A percentile compares a stretch with the other conserved stretches of the same genome.
Conservation (phyloP, 2,329 filamentous ascomycete genomes). For the Penicillium rolfsii region DNA sequence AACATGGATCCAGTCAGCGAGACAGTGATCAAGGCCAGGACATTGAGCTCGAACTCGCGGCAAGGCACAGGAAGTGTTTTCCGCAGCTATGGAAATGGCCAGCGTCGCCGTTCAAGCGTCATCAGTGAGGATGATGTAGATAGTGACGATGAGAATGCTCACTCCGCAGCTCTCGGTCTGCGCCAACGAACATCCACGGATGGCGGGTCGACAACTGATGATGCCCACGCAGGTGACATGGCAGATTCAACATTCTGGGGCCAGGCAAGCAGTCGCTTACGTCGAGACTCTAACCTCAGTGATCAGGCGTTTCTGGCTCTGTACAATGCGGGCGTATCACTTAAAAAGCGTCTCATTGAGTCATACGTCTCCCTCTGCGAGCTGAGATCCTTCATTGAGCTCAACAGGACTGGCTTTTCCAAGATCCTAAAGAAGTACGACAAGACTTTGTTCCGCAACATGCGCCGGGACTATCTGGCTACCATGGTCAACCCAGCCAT, state of each 20-base stretch:
- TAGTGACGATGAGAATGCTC: slow-evolving; percentile 63
- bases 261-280: slow-evolving; percentile 27
- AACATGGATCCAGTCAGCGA: slow-evolving; percentile 50
- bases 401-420: slow-evolving; percentile 94
- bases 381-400: slow-evolving; percentile 90
- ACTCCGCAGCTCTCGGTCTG: slow-evolving; percentile 5
- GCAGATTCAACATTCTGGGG: slow-evolving; percentile 40
- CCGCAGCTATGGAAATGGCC: slow-evolving; percentile 51
- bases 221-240: slow-evolving; percentile 38
- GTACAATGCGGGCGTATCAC: slow-evolving; percentile 73
- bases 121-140: slow-evolving; percentile 53
- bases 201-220: slow-evolving; percentile 34
- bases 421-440: slow-evolving; percentile 99
- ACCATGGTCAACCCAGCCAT: slow-evolving; percentile 75
- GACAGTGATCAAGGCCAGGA: slow-evolving; percentile 46
- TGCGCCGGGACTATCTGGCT: slow-evolving; percentile 77
- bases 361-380: slow-evolving; percentile 93
- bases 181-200: slow-evolving; percentile 31
- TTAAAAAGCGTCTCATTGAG: slow-evolving; percentile 88
- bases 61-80: slow-evolving; percentile 56
- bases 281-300: slow-evolving; percentile 73
- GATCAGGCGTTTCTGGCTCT: slow-evolving; percentile 71
- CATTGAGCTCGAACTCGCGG: slow-evolving; percentile 47
- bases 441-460: slow-evolving; percentile 83
- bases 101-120: slow-evolving; percentile 51